Conservation (phyloP, 1,284 basidiomycete genomes). For the Porodaedalea pini region DNA sequence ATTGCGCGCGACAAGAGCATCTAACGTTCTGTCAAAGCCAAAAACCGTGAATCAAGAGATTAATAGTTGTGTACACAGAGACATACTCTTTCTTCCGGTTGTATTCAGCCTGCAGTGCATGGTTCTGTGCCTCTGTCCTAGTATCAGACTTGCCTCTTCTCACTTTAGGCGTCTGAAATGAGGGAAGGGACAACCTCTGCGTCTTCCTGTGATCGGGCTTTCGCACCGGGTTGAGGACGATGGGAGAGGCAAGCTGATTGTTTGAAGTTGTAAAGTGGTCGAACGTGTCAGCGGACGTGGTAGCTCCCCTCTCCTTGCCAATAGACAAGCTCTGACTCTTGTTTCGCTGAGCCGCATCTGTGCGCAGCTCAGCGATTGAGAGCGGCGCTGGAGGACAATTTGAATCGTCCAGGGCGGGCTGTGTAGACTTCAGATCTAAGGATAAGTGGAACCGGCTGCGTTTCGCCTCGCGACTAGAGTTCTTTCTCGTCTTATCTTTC, state of each 20-base stretch:
- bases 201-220: conserved; percentile 1
- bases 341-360: conserved; percentile 4
- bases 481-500: conserved; percentile 32
- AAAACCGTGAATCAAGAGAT: too few species aligned
- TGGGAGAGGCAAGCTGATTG: conserved; percentile 1
- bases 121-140: conserved; percentile 11
- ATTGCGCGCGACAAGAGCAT: conserved; percentile 56
- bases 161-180: conserved; percentile 5
- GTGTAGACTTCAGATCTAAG: conserved; percentile 13
- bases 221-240: background rate
- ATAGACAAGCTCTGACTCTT: conserved; percentile 4
- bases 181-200: conserved; percentile 8
- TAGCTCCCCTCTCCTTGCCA: background rate
- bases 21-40: conserved; percentile 47
- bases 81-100: conserved; percentile 56
- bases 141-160: conserved; percentile 6
- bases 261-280: background rate
- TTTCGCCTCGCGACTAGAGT: conserved; percentile 15
- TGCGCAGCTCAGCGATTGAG: conserved; percentile 16
- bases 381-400: conserved; percentile 4
- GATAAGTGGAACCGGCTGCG: conserved; percentile 18
- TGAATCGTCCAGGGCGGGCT: background rate
- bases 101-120: conserved; percentile 41
- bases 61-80: conserved; percentile 9
- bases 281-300: background rate